Conservation (phyloP, 441 rosid species). For the Raphanus hybrid region DNA sequence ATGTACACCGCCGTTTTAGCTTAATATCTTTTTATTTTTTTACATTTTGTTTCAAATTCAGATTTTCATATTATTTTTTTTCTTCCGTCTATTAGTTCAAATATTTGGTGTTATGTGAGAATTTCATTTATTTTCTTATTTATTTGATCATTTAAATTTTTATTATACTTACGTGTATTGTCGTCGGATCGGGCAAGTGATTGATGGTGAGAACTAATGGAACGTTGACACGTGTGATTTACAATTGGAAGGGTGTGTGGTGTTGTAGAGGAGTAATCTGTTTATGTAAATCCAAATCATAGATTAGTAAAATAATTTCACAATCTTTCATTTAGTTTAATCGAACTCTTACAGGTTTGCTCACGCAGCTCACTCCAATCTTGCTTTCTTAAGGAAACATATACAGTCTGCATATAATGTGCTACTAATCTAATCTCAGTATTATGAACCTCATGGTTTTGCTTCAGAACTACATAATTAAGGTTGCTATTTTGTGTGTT, state of each 20-base stretch:
- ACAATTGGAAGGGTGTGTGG: not conserved
- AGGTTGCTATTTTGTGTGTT: no score
- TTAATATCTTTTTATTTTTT: not conserved
- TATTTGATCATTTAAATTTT: conserved; percentile 26
- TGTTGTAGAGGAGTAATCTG: conserved; percentile 11
- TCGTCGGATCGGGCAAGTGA: conserved; percentile 16
- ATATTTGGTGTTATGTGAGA: conserved; percentile 35
- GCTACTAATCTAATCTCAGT: no score
- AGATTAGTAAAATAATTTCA: conserved; percentile 10
- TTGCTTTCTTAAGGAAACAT: no score
- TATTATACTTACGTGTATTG: conserved; percentile 6
- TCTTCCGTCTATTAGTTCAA: conserved; percentile 23
- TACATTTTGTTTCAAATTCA: not conserved
- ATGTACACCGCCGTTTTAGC: conserved; percentile 55
- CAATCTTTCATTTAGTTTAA: not conserved
- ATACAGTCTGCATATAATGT: no score
- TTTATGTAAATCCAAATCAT: conserved; percentile 28
- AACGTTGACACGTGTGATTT: conserved; percentile 21
- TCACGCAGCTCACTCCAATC: not conserved
- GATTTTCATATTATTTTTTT: not conserved
- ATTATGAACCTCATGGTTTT: no score
- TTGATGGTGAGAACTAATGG: not conserved
- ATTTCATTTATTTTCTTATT: conserved; percentile 43
- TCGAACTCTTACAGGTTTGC: not conserved
- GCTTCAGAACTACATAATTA: no score